Evolutionary conservation across 2,329 filamentous ascomycete species (phyloP), one percentile per base, ranked within the genome.

Genomic region (Colletotrichum filicis): DNA sequence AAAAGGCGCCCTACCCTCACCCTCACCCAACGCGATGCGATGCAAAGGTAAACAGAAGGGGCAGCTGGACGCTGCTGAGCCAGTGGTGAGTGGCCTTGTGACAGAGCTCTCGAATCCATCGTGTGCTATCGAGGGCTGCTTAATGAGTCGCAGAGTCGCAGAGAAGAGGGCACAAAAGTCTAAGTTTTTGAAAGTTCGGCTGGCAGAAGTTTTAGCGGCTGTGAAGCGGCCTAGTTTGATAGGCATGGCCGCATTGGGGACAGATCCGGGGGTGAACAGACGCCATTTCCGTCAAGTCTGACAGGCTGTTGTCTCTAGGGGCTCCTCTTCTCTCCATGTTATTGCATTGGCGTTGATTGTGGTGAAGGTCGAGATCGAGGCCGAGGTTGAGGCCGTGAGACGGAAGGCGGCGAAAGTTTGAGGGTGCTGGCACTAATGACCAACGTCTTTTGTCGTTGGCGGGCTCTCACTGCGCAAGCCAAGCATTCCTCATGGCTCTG

Each of bases 251-350:
- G 59, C 53, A 66, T 73, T 37, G 57, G 42, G 52, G 46, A 66
- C 71, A 55, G 37, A 60, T 56, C 66, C 56, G 71, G 66, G 24
- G 55, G 66, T 32, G 71, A 71, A 42, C 58, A 69, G 59, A 52
- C 69, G 59, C 70, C 70, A 60, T 63, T 59, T 69, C 70, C 59
- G 59, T 72, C 66, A 59, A 32, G 66, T 12, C 14, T 64, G 66
- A 28, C 53, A 24, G 59, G 66, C 32, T 64, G 32, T 64, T 73
- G 32, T 60, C 46, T 69, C 66, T 64, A n/a, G 66, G 14, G 59
- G 52, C 53, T 28, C 66, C 66, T 64, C 69, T 69, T 60, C 66
- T 64, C 66, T 63, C 69, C 69, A 64, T 68, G 9, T 64, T 19
- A 32, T 14, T 64, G 66, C 66, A 55, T 72, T 32, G 61, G 69